Evolutionary conservation across 345 rosid species (phyloP), one percentile per base, ranked within the genome.

Genomic region (Euphorbia lathyris): DNA sequence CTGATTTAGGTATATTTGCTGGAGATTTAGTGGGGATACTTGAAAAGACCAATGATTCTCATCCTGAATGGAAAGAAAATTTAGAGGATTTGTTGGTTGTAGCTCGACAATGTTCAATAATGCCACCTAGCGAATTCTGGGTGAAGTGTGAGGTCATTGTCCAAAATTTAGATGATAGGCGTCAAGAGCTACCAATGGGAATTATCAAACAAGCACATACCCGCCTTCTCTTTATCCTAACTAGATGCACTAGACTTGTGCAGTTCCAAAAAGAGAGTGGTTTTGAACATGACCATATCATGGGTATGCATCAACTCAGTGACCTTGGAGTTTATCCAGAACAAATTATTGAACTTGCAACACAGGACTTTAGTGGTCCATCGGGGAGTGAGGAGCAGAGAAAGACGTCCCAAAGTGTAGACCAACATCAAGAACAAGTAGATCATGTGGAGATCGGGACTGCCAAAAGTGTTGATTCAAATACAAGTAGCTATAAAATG

Each of bases 181-280:
- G 99, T 63, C 99, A 95, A 73, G 97, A 92, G 79, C 82, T 92
- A 43, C 91, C 97, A 3, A 86, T 87, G 90, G 98, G 99, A 65
- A 83, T 84, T 22, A 87, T 90, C 60, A 92, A 90, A 80, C 99
- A 92, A 76, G 97, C 93, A 69, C 91, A 90, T 72, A 95, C 91
- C 0, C 96, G 94, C 64, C 92, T 95, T 78, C 87, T 95, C 55
- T 95, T 95, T 68, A 89, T 90, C 80, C 97, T 95, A 43, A 92
- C 98, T 36, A 86, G 96, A 69, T 95, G 99, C 86, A 83, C 91
- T 13, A 83, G 98, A 86, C 93, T 92, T 68, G 98, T 95, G 76
- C 98, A 95, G 79, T 95, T 95, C 77, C 92, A 91, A 72, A 95
- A 90, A 74, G 99, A 92, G 87, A 81, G 86, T 32, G 96, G 99